Conservation (phyloP, 1,139 yeast species). For the Diutina scorzettiae region DNA sequence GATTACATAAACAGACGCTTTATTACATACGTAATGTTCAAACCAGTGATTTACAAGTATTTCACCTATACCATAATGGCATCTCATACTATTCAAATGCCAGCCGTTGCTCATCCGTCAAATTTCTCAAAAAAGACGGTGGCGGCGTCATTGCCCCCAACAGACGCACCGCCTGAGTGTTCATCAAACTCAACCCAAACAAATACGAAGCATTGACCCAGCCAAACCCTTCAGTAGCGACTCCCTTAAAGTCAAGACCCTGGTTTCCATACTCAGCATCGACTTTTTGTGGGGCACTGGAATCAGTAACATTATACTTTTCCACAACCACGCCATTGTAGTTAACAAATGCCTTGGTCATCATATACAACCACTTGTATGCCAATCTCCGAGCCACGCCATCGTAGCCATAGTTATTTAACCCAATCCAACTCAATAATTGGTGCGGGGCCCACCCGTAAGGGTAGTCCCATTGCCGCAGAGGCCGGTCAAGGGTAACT, state of each 20-base stretch:
- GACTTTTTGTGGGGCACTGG: conserved; percentile 80
- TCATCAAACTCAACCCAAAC: conserved; percentile 61
- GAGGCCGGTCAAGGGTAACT: conserved; percentile 58
- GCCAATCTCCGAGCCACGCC: conserved; percentile 61
- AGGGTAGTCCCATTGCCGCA: conserved; percentile 97
- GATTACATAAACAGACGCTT: no score
- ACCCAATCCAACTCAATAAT: conserved; percentile 86
- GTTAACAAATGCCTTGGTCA: conserved; percentile 88
- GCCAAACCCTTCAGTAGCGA: conserved; percentile 92
- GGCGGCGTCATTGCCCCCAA: conserved; percentile 81
- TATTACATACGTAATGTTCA: no score
- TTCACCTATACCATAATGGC: no score
- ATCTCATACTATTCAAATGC: not conserved
- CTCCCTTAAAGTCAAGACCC: conserved; percentile 86
- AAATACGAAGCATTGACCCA: conserved; percentile 91
- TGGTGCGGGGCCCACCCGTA: conserved; percentile 99
- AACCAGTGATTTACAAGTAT: no score
- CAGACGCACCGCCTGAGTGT: conserved; percentile 60
- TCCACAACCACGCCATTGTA: conserved; percentile 94
- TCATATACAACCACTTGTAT: conserved; percentile 80
- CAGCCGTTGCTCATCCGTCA: conserved; percentile 13
- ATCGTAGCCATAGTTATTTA: conserved; percentile 58
- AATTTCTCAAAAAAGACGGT: conserved; percentile 44
- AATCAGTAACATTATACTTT: conserved; percentile 81
- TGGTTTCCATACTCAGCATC: conserved; percentile 97